Base-by-base conservation (phyloP, 768 basidiomycete genomes). In the Tulasnella calospora region DNA sequence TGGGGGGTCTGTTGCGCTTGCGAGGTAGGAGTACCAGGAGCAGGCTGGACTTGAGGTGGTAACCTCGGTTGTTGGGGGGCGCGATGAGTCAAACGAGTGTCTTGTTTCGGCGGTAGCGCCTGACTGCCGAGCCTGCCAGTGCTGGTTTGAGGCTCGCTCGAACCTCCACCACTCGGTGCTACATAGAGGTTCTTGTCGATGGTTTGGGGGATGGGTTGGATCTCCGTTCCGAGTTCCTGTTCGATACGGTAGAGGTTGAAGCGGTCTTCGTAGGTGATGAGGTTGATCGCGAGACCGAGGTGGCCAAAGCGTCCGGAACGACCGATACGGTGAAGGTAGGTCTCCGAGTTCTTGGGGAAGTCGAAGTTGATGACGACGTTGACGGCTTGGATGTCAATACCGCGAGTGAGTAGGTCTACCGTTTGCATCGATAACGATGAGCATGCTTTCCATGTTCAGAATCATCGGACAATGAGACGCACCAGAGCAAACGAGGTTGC, bases 321-420 rank as follows among this genome's bases (percentile, higher is more conserved):
- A 83, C 98, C 97, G 83, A 99, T 99, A 81, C 97, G 93, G 85
- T 99, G 97, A 30, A 99, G 91, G 85, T 99, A 99, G 3, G 97
- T 98, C 85, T 99, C 98, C 79, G 95, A 94, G 84, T 96, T 98
- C 89, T 98, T 98, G 79, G 97, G 97, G 86, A 99, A 98, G 84
- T 99, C 97, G 83, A 99, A 99, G 86, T 98, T 99, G 89, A 99
- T 98, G 83, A 99, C 97, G 84, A 99, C 98, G 86, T 99, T 99
- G 80, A 99, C 97, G 79, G 97, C 98, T 86, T 98, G 98, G 84
- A 99, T 99, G 85, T 99, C 97, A 84, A 99, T 99, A 86, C 97
- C 97, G 81, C 97, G 94, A 33, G 97, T 99, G 83, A 99, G 92
- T 80, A 99, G 91, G 86, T 99, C 97, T 74, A 80, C 17, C 27